phyloP scores from a whole-genome alignment of 2,329 filamentous ascomycete genomes.

The Ophiostoma sp. region DNA sequence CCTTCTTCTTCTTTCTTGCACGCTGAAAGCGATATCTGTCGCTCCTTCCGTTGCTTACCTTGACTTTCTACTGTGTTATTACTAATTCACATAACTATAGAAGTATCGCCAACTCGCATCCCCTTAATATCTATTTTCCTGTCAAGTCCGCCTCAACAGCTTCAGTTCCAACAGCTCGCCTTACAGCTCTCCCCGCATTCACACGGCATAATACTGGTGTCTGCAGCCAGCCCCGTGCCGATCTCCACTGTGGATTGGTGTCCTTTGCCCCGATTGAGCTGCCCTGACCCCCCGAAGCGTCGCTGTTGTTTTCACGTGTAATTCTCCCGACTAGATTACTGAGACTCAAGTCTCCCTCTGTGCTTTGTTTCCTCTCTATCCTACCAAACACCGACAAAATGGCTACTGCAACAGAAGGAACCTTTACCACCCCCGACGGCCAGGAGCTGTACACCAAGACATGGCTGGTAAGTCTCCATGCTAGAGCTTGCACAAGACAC shows the following conservation, averaged over 20 bases:
- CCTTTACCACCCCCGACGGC: constrained; percentile 41
- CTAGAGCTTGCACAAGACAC: background rate
- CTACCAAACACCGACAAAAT: constrained; percentile 28
- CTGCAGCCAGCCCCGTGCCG: background rate
- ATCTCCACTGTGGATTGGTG: constrained; percentile 7
- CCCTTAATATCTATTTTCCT: background rate
- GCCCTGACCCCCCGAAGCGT: background rate
- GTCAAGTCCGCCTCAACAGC: background rate
- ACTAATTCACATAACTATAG: background rate
- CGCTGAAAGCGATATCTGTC: constrained; percentile 11
- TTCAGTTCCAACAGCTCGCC: background rate
- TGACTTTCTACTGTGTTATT: background rate
- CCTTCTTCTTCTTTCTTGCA: background rate
- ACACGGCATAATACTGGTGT: background rate
- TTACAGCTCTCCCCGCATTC: background rate
- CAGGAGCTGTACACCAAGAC: constrained; percentile 52
- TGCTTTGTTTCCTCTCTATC: background rate
- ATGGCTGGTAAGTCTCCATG: constrained; percentile 45
- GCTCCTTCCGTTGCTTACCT: background rate
- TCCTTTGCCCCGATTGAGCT: background rate
- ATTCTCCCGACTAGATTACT: background rate
- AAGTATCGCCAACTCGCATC: background rate
- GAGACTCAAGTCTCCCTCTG: background rate
- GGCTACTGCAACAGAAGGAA: constrained; percentile 46
- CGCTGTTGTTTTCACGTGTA: constrained; percentile 6